phyloP scores from a whole-genome alignment of 305 asterid genomes.

The Fraxinus ornus region DNA sequence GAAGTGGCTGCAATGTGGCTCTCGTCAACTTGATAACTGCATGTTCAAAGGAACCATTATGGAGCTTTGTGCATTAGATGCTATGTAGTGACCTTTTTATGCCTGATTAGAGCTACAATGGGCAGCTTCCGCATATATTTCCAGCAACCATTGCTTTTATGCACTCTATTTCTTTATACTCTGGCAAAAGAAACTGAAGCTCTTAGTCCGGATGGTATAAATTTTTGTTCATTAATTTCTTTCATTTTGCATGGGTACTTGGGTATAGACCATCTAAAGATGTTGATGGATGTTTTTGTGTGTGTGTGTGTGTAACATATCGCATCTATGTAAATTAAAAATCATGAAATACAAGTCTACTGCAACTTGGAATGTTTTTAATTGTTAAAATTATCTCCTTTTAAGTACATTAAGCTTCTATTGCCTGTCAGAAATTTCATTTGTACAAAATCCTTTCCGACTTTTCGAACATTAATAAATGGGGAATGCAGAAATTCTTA shows the following conservation, averaged over 20 bases:
- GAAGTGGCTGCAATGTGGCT: slow-evolving; percentile 20
- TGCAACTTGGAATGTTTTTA: slow-evolving; percentile 1
- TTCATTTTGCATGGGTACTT: slow-evolving; percentile 1
- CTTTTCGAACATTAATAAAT: background rate
- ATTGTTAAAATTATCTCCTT: slow-evolving; percentile 5
- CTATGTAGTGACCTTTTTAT: slow-evolving; percentile 40
- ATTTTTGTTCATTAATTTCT: slow-evolving; percentile 5
- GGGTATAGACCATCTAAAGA: background rate
- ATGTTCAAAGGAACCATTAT: slow-evolving; percentile 23
- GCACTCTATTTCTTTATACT: slow-evolving; percentile 37
- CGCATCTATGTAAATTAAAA: slow-evolving; percentile 4
- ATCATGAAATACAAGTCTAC: slow-evolving; percentile 10
- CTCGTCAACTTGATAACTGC: slow-evolving; percentile 21
- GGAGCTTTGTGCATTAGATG: slow-evolving; percentile 36
- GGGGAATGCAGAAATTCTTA: background rate
- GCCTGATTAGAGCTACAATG: slow-evolving; percentile 47
- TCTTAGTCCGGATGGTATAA: slow-evolving; percentile 56
- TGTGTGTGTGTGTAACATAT: background rate
- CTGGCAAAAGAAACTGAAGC: slow-evolving; percentile 38
- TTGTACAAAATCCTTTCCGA: background rate
- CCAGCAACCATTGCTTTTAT: slow-evolving; percentile 38
- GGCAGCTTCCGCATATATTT: slow-evolving; percentile 40
- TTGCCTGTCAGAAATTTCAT: slow-evolving; percentile 16
- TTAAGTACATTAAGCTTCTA: slow-evolving; percentile 16
- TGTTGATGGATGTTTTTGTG: background rate